Conservation (phyloP, 2,329 filamentous ascomycete species). For the Sclerotinia nivalis region DNA sequence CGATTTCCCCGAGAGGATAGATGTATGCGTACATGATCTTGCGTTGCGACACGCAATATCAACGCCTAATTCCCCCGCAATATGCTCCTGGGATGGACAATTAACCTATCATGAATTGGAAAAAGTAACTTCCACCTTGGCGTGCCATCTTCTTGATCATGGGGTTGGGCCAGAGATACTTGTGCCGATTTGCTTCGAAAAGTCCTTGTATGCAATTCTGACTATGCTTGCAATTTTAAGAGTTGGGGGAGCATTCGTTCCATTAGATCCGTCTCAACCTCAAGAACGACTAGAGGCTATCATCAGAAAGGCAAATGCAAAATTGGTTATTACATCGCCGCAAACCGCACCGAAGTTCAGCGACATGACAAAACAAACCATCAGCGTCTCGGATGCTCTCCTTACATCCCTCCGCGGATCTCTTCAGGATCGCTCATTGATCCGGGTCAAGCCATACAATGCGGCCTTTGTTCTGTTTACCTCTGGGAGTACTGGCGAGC, state of each 20-base stretch:
- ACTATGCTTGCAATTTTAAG: constrained; percentile 38
- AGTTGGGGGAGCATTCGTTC: constrained; percentile 38
- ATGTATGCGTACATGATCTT: constrained; percentile 25
- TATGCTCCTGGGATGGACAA: constrained; percentile 30
- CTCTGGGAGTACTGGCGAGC: constrained; percentile 39
- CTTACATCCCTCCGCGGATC: neutral
- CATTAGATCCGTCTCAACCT: constrained; percentile 23
- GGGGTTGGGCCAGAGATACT: constrained; percentile 16
- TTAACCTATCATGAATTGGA: constrained; percentile 32
- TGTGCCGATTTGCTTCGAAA: constrained; percentile 34
- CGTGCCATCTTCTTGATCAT: constrained; percentile 12
- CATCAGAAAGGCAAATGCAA: constrained; percentile 12
- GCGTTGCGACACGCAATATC: constrained; percentile 21
- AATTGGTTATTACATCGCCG: constrained; percentile 8
- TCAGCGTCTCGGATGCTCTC: constrained; percentile 7
- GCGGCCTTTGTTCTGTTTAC: constrained; percentile 28
- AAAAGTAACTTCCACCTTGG: constrained; percentile 10
- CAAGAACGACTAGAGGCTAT: constrained; percentile 22
- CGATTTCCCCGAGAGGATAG: constrained; percentile 23
- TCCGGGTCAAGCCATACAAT: constrained; percentile 5
- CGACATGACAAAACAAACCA: neutral
- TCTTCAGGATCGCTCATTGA: neutral
- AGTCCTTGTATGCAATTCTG: constrained; percentile 35
- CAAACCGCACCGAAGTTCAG: neutral
- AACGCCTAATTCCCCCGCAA: constrained; percentile 26